Base-by-base conservation (phyloP, 1,284 basidiomycete species). In the Ceratobasidium sp. region DNA sequence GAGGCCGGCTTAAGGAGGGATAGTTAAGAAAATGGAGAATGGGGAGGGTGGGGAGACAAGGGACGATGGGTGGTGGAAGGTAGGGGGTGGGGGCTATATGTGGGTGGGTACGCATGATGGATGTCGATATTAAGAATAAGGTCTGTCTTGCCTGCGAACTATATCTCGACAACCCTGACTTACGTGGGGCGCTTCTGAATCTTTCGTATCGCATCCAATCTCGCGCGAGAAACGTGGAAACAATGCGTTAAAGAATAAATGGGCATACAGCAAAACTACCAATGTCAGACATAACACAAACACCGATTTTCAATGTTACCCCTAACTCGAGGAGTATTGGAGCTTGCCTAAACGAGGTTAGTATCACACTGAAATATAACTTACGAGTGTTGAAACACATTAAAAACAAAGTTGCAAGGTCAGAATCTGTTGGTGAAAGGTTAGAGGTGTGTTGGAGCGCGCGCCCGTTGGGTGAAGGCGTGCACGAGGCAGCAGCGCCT, bases 331-430 rank as follows among this genome's bases (percentile, higher is more conserved):
- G n/a, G 53, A 55, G 53, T n/a, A 9, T 26, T 23, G 40, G 51
- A 67, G 46, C 26, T n/a, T 49, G 64, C 46, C 46, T 40, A 20
- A 55, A 69, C 20, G 23, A 4, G 55, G 68, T 70, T 58, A 70
- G 68, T 56, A 56, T 26, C 39, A 56, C 42, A 56, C 12, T 12
- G 33, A 26, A 23, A 13, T 12, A 70, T 42, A 70, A 70, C 51
- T 70, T 70, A 70, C 68, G 53, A 40, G n/a, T n/a, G 39, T 40
- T 26, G n/a, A 39, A 56, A 44, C 53, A 39, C 7, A 20, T 23
- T 33, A 42, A n/a, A 56, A 6, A 15, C 13, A 39, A 56, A 40
- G 53, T n/a, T 23, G 53, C 13, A 40, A 56, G 15, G n/a, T 40
- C 26, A 9, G 10, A 42, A 56, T n/a, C 53, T 70, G 40, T 13